Conservation (phyloP, 257 asterid species). For the Penstemon davidsonii region DNA sequence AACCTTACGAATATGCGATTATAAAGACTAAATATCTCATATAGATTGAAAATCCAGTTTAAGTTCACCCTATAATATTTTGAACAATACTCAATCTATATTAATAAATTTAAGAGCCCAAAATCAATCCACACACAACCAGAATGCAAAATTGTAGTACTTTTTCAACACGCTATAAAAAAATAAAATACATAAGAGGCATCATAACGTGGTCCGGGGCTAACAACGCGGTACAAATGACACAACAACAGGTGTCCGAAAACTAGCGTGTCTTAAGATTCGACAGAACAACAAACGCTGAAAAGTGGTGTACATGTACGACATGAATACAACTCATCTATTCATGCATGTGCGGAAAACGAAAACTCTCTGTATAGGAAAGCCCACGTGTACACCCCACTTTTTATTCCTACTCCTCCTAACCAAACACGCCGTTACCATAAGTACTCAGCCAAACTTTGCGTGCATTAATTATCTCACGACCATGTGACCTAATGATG, state of each 20-base stretch:
- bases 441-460: too few species aligned
- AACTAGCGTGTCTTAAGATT: not conserved
- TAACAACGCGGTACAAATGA: not conserved
- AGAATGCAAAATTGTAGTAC: too few species aligned
- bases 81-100: too few species aligned
- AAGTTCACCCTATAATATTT: too few species aligned
- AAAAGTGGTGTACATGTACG: not conserved
- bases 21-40: too few species aligned
- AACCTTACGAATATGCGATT: too few species aligned
- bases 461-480: too few species aligned
- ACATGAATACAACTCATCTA: not conserved
- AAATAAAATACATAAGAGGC: too few species aligned
- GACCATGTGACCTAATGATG: too few species aligned
- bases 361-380: not conserved
- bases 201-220: not conserved
- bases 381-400: not conserved
- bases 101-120: not conserved
- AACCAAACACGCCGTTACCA: not conserved
- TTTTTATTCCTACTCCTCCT: not conserved
- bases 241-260: not conserved
- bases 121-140: not conserved
- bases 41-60: too few species aligned
- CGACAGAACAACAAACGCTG: constrained; percentile 2
- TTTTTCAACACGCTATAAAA: too few species aligned
- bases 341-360: constrained; percentile 10